These are phyloP conservation scores for Stagonosporopsis cucurbitacearum DNA, from an alignment of 2,329 filamentous ascomycete species.

Conservation along the genomic window DNA sequence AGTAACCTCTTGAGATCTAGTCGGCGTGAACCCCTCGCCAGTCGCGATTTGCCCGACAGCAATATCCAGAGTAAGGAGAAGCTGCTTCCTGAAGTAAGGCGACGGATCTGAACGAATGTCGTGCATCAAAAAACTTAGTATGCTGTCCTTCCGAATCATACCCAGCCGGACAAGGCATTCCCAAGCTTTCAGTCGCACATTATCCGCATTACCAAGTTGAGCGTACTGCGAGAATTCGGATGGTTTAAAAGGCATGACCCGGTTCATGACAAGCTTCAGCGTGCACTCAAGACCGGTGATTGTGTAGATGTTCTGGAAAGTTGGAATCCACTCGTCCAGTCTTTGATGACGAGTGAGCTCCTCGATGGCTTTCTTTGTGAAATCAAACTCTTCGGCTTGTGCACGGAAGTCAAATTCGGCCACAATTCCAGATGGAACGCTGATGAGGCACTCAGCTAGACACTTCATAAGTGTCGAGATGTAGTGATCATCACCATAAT, in stretches of 20 bases:
- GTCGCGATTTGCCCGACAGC: conserved; percentile 66
- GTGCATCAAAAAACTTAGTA: conserved; percentile 64
- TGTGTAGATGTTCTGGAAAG: conserved; percentile 69
- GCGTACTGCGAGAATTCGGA: conserved; percentile 68
- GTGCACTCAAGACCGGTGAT: conserved; percentile 67
- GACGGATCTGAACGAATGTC: conserved; percentile 64
- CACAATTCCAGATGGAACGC: conserved; percentile 21
- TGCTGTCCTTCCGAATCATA: conserved; percentile 56
- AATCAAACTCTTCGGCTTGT: conserved; percentile 58
- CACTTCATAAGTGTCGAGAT: conserved; percentile 78
- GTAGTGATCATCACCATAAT: conserved; percentile 88
- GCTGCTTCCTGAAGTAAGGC: conserved; percentile 61
- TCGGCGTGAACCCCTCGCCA: conserved; percentile 52
- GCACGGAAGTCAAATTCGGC: conserved; percentile 56
- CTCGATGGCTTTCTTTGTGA: conserved; percentile 63
- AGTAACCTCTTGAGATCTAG: conserved; percentile 41
- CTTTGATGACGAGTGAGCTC: conserved; percentile 69
- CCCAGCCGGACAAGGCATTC: conserved; percentile 63
- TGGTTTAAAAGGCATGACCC: conserved; percentile 59
- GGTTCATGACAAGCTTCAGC: conserved; percentile 60
- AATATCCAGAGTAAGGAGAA: conserved; percentile 61
- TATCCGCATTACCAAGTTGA: conserved; percentile 64
- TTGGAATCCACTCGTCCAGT: conserved; percentile 71
- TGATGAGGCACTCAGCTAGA: conserved; percentile 61
- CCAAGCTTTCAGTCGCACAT: conserved; percentile 66